These are phyloP conservation scores for Saturnispora bothae DNA, from an alignment of 805 yeast species.

Conservation along the genomic window DNA sequence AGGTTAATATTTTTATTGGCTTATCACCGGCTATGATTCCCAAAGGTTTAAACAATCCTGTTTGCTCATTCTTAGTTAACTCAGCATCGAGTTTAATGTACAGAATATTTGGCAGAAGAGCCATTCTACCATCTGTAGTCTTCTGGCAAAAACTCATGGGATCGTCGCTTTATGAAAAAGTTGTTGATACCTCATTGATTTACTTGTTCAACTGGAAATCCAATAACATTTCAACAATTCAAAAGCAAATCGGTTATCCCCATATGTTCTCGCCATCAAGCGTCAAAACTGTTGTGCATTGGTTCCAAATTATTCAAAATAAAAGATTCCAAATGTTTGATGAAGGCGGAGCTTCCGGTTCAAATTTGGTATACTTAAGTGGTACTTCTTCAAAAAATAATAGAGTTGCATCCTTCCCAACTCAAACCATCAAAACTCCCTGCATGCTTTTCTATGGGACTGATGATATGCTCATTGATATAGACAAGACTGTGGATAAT, in stretches of 20 bases:
- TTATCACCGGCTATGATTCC: conserved; percentile 94
- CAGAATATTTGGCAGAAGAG: conserved; percentile 61
- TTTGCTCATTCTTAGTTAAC: conserved; percentile 43
- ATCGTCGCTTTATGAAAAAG: conserved; percentile 36
- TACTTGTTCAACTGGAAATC: conserved; percentile 41
- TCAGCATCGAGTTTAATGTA: conserved; percentile 67
- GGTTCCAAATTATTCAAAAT: conserved; percentile 38
- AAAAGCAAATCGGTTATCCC: conserved; percentile 38
- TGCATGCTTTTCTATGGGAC: conserved; percentile 73
- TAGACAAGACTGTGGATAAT: conserved; percentile 58
- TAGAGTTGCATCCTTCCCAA: conserved; percentile 50
- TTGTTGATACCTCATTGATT: conserved; percentile 36
- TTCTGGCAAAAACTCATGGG: conserved; percentile 45
- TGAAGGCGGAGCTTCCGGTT: conserved; percentile 29
- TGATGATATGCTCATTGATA: conserved; percentile 76
- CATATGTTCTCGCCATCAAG: conserved; percentile 46
- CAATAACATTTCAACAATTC: conserved; percentile 31
- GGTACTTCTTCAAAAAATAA: conserved; percentile 27
- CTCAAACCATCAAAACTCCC: conserved; percentile 60
- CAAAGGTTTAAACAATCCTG: conserved; percentile 49
- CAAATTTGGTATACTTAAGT: conserved; percentile 21
- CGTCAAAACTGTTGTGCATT: conserved; percentile 43
- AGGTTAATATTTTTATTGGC: conserved; percentile 55
- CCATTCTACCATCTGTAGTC: conserved; percentile 64
- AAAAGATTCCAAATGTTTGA: conserved; percentile 45